Base-by-base conservation (phyloP, 1,139 yeast genomes). In the Zygoascus hellenicus region DNA sequence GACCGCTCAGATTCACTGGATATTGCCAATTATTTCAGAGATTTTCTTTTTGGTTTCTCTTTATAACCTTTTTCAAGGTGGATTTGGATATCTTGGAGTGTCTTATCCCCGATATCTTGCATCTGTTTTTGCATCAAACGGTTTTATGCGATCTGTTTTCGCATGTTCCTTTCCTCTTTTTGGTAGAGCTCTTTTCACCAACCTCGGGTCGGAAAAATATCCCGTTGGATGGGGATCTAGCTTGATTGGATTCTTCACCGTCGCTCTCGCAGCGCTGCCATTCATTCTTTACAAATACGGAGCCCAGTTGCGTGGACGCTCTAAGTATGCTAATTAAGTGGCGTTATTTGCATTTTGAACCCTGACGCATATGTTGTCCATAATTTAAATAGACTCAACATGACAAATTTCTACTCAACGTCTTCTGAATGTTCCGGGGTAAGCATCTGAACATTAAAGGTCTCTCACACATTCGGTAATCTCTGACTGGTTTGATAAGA, bases 21-120 rank as follows among this genome's bases (percentile, higher is more conserved):
- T 84, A 70, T 84, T 80, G n/a, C 89, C 95, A n/a, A 71, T 81
- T 33, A 77, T 83, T 19, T 81, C 92, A 0, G 89, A 88, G 53
- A 74, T 80, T 36, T 83, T 89, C 34, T 84, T 84, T 60, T 89
- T 92, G 0, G 80, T 81, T 59, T 87, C 90, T 2, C 71, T 83
- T 52, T 76, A 84, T 52, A 69, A 83, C 58, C 77, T 86, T 46
- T 87, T 87, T 72, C 85, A 86, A 64, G 70, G 86, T n/a, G 78
- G 81, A 38, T 72, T 87, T 60, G 74, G 81, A 47, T 86, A 84
- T 65, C 82, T 85, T 61, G 73, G 87, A 42, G 72, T 80, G 72
- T 66, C 84, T 2, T 86, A 80, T 63, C 94, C 94, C 19, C 87
- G 95, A 48, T 74, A 68, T 58, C 61, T 77, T 55, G 83, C 83